phyloP scores from a whole-genome alignment of 441 rosid species.

The Viola pubescens region DNA sequence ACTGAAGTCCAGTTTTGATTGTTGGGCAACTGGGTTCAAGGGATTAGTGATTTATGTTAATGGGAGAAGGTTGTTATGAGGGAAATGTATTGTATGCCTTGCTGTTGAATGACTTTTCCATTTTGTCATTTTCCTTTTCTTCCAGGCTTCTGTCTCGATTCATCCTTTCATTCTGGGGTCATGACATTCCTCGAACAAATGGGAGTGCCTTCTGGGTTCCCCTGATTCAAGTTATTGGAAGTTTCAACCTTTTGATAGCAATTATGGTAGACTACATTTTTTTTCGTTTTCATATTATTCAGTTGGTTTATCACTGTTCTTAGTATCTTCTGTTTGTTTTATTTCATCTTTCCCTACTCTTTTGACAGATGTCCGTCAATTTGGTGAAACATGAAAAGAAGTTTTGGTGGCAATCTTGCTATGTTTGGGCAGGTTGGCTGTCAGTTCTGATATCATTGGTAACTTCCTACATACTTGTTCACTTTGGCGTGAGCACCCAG shows the following conservation, averaged over 20 bases:
- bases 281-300: constrained; percentile 9
- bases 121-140: not conserved
- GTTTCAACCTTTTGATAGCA: constrained; percentile 64
- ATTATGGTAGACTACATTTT: constrained; percentile 38
- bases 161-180: constrained; percentile 51
- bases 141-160: constrained; percentile 62
- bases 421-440: constrained; percentile 77
- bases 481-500: not conserved
- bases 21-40: not conserved
- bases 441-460: constrained; percentile 6
- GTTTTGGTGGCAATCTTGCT: constrained; percentile 75
- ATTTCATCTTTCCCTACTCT: not conserved
- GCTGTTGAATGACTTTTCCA: not conserved
- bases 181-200: constrained; percentile 55
- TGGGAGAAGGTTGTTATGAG: no score
- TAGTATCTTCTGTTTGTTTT: not conserved
- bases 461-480: constrained; percentile 1
- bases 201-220: constrained; percentile 93
- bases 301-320: constrained; percentile 5
- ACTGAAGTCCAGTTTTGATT: constrained; percentile 1
- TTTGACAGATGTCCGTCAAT: constrained; percentile 52
- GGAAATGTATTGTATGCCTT: no score
- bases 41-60: not conserved
- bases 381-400: constrained; percentile 36
- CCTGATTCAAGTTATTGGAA: constrained; percentile 62